A percentile compares a stretch with the other conserved stretches of the same genome.
Conservation (phyloP, 192 early-diverging fungal genomes). For the Radiomyces spectabilis region DNA sequence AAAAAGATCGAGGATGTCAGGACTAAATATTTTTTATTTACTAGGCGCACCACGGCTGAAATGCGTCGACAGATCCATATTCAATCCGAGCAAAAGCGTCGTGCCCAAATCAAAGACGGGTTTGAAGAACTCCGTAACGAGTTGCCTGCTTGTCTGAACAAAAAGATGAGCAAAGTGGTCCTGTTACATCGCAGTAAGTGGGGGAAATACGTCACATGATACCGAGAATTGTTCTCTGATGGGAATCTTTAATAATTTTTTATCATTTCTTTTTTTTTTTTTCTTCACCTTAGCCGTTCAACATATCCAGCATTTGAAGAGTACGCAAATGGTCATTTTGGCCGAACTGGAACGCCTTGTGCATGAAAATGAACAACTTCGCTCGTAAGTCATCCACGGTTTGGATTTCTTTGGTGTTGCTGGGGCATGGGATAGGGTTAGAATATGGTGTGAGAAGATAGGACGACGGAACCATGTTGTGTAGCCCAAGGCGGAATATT, state of each 20-base stretch:
- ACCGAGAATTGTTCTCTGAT: too few relatives aligned
- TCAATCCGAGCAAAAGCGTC: conserved; percentile 33
- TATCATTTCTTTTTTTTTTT: not conserved
- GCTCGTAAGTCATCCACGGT: conserved; percentile 16
- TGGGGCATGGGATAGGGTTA: too few relatives aligned
- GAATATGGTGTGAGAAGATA: too few relatives aligned
- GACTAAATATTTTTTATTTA: conserved; percentile 1
- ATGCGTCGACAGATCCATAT: conserved; percentile 32
- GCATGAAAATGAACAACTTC: conserved; percentile 31
- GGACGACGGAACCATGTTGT: too few relatives aligned
- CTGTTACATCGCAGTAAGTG: conserved; percentile 30
- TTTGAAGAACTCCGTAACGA: conserved; percentile 31
- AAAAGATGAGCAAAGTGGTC: conserved; percentile 31
- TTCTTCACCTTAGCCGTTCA: conserved; percentile 23
- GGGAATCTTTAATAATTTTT: not conserved
- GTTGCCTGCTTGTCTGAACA: conserved; percentile 25
- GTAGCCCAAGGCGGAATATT: too few relatives aligned
- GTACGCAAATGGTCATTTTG: conserved; percentile 25
- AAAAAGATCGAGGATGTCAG: not conserved
- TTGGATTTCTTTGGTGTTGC: not conserved
- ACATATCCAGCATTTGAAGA: conserved; percentile 37
- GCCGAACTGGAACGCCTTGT: conserved; percentile 29
- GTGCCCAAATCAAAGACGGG: conserved; percentile 34
- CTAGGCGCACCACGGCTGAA: conserved; percentile 15
- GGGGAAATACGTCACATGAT: too few relatives aligned